A percentile compares a stretch with the other conserved stretches of the same genome.
These are phyloP conservation scores for Polychaeton citri DNA, from an alignment of 2,329 filamentous ascomycete genomes.

Conservation along the genomic window DNA sequence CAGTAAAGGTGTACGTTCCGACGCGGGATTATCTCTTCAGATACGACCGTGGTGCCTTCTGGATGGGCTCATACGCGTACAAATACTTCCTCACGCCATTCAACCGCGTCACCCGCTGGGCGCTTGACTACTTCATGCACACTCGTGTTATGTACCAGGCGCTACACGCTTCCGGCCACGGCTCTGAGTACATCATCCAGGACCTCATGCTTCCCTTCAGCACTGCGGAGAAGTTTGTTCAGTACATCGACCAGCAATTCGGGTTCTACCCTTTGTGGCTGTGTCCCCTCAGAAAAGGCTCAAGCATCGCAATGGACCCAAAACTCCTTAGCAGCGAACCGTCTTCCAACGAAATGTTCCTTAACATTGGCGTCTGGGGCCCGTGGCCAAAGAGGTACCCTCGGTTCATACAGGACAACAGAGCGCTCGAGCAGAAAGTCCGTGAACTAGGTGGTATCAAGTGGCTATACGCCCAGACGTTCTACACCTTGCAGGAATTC, in stretches of 20 bases:
- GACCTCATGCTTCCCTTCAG: slow-evolving; percentile 47
- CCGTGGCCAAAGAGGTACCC: slow-evolving; percentile 28
- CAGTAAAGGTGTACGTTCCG: slow-evolving; percentile 29
- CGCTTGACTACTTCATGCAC: slow-evolving; percentile 47
- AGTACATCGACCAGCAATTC: slow-evolving; percentile 36
- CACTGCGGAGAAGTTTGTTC: slow-evolving; percentile 38
- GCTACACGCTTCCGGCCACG: slow-evolving; percentile 44
- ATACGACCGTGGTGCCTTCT: slow-evolving; percentile 53
- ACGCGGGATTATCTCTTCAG: slow-evolving; percentile 44
- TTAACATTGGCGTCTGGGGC: slow-evolving; percentile 55
- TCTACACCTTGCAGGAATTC: slow-evolving; percentile 55
- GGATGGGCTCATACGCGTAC: slow-evolving; percentile 49
- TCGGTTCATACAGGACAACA: slow-evolving; percentile 42
- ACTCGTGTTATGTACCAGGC: slow-evolving; percentile 51
- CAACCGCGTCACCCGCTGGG: slow-evolving; percentile 43
- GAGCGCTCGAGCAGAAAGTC: slow-evolving; percentile 46
- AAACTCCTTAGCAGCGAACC: slow-evolving; percentile 13
- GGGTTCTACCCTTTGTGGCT: slow-evolving; percentile 47
- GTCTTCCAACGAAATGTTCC: slow-evolving; percentile 20
- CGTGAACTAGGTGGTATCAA: slow-evolving; percentile 51
- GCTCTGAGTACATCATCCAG: slow-evolving; percentile 46
- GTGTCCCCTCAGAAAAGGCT: slow-evolving; percentile 33
- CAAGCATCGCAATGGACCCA: slow-evolving; percentile 18
- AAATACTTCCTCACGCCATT: slow-evolving; percentile 49
- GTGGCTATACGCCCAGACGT: slow-evolving; percentile 57